Conservation (phyloP, 2,329 filamentous ascomycete species). For the Sphaerulina musiva region DNA sequence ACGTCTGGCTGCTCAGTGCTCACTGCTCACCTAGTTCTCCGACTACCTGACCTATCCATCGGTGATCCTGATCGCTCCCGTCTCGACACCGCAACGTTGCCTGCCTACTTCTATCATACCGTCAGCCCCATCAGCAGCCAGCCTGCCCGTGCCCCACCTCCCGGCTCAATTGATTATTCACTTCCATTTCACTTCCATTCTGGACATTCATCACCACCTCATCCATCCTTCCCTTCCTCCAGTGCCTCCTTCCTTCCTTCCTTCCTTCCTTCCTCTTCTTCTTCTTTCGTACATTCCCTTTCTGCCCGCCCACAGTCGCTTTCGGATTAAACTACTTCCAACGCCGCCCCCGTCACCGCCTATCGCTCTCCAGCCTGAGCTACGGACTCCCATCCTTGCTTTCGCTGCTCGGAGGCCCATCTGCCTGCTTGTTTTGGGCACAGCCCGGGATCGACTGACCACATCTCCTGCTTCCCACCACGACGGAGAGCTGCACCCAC, state of each 20-base stretch:
- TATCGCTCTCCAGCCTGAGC: background rate
- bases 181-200: background rate
- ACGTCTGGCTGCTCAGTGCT: background rate
- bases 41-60: background rate
- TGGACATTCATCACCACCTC: no score
- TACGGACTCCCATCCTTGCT: background rate
- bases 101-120: background rate
- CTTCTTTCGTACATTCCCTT: conserved; percentile 12
- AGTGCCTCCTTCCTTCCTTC: no score
- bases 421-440: background rate
- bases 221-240: no score
- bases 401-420: conserved; percentile 4
- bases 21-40: no score
- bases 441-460: background rate
- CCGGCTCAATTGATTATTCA: conserved; percentile 6
- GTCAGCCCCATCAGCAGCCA: background rate
- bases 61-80: background rate
- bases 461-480: background rate
- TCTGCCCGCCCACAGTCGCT: conserved; percentile 1
- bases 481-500: background rate
- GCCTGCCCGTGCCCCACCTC: background rate
- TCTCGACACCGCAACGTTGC: conserved; percentile 1
- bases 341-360: background rate
- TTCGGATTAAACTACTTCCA: background rate
- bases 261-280: background rate